Percentiles rank a stretch among this genome's conserved stretches.
These are phyloP conservation scores for Vigna mungo DNA, from an alignment of 306 rosid species.

Conservation along the genomic window DNA sequence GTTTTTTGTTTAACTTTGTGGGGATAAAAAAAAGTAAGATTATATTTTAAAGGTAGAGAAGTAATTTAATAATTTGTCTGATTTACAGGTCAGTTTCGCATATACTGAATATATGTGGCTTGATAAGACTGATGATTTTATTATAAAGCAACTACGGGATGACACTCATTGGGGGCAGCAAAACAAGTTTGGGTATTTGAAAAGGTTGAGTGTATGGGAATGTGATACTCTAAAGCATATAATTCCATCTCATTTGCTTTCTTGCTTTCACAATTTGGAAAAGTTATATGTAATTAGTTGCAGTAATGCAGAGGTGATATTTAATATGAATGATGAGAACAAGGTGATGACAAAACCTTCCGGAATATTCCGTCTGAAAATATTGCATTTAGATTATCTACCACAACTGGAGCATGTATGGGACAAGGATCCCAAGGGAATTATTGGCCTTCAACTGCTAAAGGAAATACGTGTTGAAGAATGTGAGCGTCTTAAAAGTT, in stretches of 20 bases:
- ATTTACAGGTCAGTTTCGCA: neutral
- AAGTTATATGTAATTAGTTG: neutral
- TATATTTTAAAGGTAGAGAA: too few species aligned
- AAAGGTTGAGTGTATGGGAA: accelerated
- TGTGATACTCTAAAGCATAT: neutral
- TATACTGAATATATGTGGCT: neutral
- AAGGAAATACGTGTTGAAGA: accelerated
- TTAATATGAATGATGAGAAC: too few species aligned
- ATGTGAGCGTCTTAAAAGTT: too few species aligned
- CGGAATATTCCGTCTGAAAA: too few species aligned
- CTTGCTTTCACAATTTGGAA: slow-evolving; percentile 35
- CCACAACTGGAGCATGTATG: slow-evolving; percentile 37
- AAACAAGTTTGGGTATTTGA: slow-evolving; percentile 3
- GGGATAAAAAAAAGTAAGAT: too few species aligned
- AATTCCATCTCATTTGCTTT: slow-evolving; percentile 36
- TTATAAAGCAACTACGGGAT: neutral
- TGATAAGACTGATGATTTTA: too few species aligned
- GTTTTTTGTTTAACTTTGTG: too few species aligned
- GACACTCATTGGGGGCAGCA: neutral
- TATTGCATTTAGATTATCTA: accelerated
- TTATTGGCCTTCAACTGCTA: neutral
- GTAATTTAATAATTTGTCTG: neutral
- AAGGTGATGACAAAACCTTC: too few species aligned
- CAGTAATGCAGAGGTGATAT: neutral
- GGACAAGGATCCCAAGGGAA: slow-evolving; percentile 27